Conservation (phyloP, 345 rosid genomes). For the Litchi chinensis region DNA sequence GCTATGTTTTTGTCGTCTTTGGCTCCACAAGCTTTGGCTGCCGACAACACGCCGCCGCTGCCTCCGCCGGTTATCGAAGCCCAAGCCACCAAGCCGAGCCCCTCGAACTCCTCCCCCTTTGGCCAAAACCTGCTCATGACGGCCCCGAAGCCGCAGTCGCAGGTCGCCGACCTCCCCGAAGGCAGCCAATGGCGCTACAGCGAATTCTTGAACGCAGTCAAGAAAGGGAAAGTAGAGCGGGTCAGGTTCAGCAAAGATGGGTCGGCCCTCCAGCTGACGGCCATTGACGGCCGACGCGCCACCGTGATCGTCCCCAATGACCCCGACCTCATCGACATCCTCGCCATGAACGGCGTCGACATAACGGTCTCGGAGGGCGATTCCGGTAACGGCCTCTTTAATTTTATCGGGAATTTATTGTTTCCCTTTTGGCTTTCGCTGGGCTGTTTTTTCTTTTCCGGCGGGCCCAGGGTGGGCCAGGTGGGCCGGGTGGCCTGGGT, state of each 20-base stretch:
- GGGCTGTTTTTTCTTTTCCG: slow-evolving; percentile 69
- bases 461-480: slow-evolving; percentile 71
- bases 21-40: slow-evolving; percentile 56
- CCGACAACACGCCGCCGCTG: slow-evolving; percentile 37
- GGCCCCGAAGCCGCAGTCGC: slow-evolving; percentile 62
- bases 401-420: slow-evolving; percentile 59
- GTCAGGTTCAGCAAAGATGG: slow-evolving; percentile 83
- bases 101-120: slow-evolving; percentile 49
- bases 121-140: slow-evolving; percentile 50
- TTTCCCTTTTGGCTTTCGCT: slow-evolving; percentile 71
- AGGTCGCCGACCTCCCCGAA: slow-evolving; percentile 66
- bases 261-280: slow-evolving; percentile 59
- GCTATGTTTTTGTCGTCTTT: slow-evolving; percentile 54
- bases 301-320: slow-evolving; percentile 63
- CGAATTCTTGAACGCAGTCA: slow-evolving; percentile 76
- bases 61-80: slow-evolving; percentile 49
- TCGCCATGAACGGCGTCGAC: slow-evolving; percentile 81
- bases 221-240: slow-evolving; percentile 73
- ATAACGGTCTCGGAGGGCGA: slow-evolving; percentile 82
- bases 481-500: slow-evolving; percentile 83
- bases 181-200: slow-evolving; percentile 81
- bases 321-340: slow-evolving; percentile 69
- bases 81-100: slow-evolving; percentile 43
- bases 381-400: slow-evolving; percentile 59
- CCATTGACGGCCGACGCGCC: slow-evolving; percentile 74